phyloP scores from a whole-genome alignment of 176 grass and related monocot species.

The Triticum monococcum region DNA sequence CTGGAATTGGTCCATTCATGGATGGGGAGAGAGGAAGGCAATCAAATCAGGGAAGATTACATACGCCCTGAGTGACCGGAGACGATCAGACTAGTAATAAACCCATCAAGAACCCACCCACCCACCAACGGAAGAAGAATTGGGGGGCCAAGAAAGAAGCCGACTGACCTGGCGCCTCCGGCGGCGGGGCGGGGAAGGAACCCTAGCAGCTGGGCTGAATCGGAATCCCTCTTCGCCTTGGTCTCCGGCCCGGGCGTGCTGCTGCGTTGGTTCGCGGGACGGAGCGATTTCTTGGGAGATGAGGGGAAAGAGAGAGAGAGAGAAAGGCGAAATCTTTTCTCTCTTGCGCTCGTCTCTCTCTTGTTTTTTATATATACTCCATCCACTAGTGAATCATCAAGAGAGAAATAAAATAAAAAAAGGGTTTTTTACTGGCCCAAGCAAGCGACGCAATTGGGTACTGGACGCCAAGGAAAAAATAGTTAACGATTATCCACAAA shows the following conservation, averaged over 20 bases:
- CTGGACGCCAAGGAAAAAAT: background rate
- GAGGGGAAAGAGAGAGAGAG: background rate
- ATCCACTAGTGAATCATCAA: too few species aligned
- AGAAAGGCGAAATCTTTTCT: background rate
- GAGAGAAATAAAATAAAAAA: too few species aligned
- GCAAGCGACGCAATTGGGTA: background rate
- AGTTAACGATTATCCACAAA: background rate
- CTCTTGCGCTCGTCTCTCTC: background rate
- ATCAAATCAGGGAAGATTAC: background rate
- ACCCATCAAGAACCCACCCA: background rate
- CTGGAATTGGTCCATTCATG: background rate
- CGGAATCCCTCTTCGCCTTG: too few species aligned
- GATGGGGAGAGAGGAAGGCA: background rate
- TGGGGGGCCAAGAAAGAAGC: too few species aligned
- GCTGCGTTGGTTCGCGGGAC: constrained; percentile 11
- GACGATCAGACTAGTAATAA: background rate
- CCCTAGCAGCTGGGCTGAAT: background rate
- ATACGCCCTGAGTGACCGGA: background rate
- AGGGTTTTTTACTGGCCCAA: background rate
- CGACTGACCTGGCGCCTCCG: background rate
- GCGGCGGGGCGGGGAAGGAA: background rate
- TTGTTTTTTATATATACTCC: background rate
- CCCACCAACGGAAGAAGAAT: background rate
- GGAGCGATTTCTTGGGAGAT: background rate
- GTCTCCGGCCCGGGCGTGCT: background rate